Conservation (phyloP, 441 rosid genomes). For the Brassica hybrid region DNA sequence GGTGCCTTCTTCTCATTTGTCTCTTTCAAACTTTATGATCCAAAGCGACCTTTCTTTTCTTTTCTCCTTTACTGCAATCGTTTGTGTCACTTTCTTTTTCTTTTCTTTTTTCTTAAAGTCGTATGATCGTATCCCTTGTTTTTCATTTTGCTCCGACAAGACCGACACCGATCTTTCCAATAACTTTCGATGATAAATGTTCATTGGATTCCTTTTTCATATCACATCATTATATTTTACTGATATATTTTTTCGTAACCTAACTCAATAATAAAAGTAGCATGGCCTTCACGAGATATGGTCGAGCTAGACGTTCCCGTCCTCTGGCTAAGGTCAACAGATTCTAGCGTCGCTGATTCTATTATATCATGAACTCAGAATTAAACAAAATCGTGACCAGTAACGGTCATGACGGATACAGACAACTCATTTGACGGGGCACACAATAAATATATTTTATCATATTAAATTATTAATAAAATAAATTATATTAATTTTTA, state of each 20-base stretch:
- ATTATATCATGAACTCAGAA: not conserved
- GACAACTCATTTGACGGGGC: not conserved
- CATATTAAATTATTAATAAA: too few species aligned
- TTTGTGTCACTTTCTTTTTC: slow-evolving; percentile 32
- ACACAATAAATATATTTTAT: too few species aligned
- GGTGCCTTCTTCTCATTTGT: slow-evolving; percentile 47
- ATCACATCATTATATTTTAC: slow-evolving; percentile 18
- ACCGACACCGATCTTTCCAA: slow-evolving; percentile 41
- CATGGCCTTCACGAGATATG: slow-evolving; percentile 6
- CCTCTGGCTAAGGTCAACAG: not conserved
- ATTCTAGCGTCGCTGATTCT: not conserved
- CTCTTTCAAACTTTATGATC: slow-evolving; percentile 62
- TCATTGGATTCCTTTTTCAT: slow-evolving; percentile 41
- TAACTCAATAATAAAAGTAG: not conserved
- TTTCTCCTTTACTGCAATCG: slow-evolving; percentile 29
- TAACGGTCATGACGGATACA: not conserved
- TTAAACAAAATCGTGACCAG: not conserved
- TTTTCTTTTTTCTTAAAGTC: slow-evolving; percentile 41
- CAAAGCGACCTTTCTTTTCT: slow-evolving; percentile 36
- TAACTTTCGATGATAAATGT: slow-evolving; percentile 35
- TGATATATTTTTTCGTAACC: not conserved
- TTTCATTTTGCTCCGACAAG: slow-evolving; percentile 42
- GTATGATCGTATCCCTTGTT: slow-evolving; percentile 43
- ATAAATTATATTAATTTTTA: too few species aligned
- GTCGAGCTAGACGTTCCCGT: slow-evolving; percentile 13